Evolutionary conservation across 441 rosid species (phyloP).

Genomic region (Pelargonium citronellum): DNA sequence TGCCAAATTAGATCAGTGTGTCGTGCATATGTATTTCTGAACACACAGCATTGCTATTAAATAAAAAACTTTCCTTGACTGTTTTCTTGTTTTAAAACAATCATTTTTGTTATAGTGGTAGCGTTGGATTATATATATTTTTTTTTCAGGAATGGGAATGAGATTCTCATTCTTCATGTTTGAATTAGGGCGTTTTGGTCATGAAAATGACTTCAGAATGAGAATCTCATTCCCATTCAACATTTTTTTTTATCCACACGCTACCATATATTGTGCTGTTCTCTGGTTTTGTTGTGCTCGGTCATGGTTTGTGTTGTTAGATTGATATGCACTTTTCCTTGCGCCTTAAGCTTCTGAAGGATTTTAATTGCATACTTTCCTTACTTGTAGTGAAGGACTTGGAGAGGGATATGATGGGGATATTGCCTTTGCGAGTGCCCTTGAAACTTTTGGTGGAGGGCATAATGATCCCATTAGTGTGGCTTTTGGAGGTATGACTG

Average conservation of each 20-base stretch:
- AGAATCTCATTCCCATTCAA: too few relatives aligned
- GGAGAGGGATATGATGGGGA: conserved; percentile 99
- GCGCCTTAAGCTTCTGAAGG: conserved; percentile 5
- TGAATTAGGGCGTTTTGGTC: too few relatives aligned
- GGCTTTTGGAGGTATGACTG: conserved; percentile 84
- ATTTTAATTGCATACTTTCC: conserved; percentile 19
- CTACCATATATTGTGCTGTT: neutral
- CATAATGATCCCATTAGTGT: conserved; percentile 97
- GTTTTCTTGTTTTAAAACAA: conserved; percentile 3
- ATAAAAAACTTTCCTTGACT: neutral
- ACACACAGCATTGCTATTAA: neutral
- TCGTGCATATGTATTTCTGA: neutral
- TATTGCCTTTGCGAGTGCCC: conserved; percentile 97
- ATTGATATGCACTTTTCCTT: neutral
- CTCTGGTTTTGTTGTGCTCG: neutral
- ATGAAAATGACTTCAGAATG: too few relatives aligned
- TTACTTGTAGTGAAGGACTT: conserved; percentile 81
- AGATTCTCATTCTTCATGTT: too few relatives aligned
- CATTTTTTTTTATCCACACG: too few relatives aligned
- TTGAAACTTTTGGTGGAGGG: conserved; percentile 97
- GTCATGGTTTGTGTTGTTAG: neutral
- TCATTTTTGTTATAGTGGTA: neutral
- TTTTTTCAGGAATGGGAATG: neutral
- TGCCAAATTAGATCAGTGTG: neutral
- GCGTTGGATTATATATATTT: neutral